These are phyloP conservation scores for Penicillium sp. DNA, from an alignment of 2,329 filamentous ascomycete genomes.

Conservation along the genomic window DNA sequence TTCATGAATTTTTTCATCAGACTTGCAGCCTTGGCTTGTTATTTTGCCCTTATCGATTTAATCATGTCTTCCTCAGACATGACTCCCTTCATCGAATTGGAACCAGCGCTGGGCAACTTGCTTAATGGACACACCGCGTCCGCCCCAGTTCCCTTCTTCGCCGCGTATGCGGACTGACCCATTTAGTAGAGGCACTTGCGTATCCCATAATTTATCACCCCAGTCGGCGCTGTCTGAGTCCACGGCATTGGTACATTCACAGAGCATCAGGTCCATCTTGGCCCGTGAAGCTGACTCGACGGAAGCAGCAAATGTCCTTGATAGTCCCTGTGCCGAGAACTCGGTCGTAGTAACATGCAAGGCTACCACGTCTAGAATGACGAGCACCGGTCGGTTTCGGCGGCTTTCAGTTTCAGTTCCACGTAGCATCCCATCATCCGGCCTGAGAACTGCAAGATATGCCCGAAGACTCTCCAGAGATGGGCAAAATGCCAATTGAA, in stretches of 20 bases:
- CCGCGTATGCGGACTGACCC: slow-evolving; percentile 56
- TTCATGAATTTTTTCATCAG: slow-evolving; percentile 29
- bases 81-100: slow-evolving; percentile 50
- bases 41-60: slow-evolving; percentile 16
- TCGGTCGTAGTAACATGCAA: slow-evolving; percentile 50
- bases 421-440: not conserved
- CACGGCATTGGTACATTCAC: slow-evolving; percentile 44
- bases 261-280: slow-evolving; percentile 41
- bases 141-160: slow-evolving; percentile 58
- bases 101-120: slow-evolving; percentile 70
- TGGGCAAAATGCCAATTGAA: slow-evolving; percentile 72
- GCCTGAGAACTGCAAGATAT: slow-evolving; percentile 64
- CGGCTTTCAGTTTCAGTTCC: not conserved
- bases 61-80: slow-evolving; percentile 18
- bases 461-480: slow-evolving; percentile 78
- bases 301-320: slow-evolving; percentile 47
- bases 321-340: slow-evolving; percentile 54
- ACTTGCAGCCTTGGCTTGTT: slow-evolving; percentile 19
- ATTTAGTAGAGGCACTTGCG: slow-evolving; percentile 65
- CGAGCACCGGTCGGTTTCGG: slow-evolving; percentile 31
- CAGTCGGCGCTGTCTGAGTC: slow-evolving; percentile 34
- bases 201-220: slow-evolving; percentile 48
- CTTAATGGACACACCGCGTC: slow-evolving; percentile 61
- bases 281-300: slow-evolving; percentile 43
- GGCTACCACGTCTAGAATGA: slow-evolving; percentile 46